These are phyloP conservation scores for Breynia disticha DNA, from an alignment of 441 rosid species.

Conservation along the genomic window DNA sequence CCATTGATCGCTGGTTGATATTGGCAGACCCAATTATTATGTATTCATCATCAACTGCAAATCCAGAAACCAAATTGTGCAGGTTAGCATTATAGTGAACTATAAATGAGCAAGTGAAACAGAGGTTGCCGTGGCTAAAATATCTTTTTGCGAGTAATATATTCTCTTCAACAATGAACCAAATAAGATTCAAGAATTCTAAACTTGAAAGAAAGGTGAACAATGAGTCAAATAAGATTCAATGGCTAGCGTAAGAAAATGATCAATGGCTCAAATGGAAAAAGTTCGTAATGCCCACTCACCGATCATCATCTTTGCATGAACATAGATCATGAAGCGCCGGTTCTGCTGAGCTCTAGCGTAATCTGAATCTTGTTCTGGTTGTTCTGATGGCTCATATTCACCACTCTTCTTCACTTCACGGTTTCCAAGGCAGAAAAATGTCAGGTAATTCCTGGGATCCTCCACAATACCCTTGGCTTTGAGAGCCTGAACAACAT, in stretches of 20 bases:
- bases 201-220: too few species aligned
- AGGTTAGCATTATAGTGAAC: not conserved
- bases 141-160: too few species aligned
- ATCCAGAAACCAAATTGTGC: not conserved
- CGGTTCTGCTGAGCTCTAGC: slow-evolving; percentile 84
- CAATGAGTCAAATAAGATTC: too few species aligned
- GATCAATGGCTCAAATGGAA: not conserved
- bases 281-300: slow-evolving; percentile 12
- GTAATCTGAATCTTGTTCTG: slow-evolving; percentile 73
- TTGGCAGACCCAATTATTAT: slow-evolving; percentile 92
- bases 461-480: slow-evolving; percentile 66
- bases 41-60: slow-evolving; percentile 95
- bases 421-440: slow-evolving; percentile 93
- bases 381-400: slow-evolving; percentile 75
- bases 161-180: too few species aligned
- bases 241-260: too few species aligned
- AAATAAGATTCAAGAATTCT: too few species aligned
- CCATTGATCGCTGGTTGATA: slow-evolving; percentile 98
- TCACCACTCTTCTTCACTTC: slow-evolving; percentile 87
- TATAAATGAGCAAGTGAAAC: too few species aligned
- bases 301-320: slow-evolving; percentile 98
- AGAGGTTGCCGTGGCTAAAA: too few species aligned
- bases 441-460: slow-evolving; percentile 85
- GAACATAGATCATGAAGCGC: slow-evolving; percentile 98
- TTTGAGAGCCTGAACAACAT: slow-evolving; percentile 58